Conservation (phyloP, 768 basidiomycete genomes). For the Melanogaster broomeanus region DNA sequence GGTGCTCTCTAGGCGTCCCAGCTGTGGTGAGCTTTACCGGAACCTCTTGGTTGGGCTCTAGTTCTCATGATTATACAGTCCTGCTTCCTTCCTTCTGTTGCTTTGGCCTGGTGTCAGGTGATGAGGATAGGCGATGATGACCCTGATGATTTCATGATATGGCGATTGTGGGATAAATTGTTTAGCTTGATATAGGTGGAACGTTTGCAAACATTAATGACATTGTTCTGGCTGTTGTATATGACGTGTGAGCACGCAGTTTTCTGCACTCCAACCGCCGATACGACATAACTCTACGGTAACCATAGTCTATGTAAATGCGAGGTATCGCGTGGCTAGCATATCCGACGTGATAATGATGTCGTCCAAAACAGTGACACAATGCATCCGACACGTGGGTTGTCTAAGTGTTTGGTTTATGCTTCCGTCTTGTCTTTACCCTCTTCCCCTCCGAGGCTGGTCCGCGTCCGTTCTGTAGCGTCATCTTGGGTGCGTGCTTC, state of each 20-base stretch:
- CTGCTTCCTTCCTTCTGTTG: background rate
- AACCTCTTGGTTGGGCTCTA: background rate
- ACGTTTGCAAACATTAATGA: conserved; percentile 6
- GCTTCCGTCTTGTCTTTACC: background rate
- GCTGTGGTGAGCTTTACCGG: background rate
- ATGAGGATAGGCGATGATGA: background rate
- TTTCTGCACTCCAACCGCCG: too few species aligned
- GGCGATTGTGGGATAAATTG: conserved; percentile 1
- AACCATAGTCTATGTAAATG: background rate
- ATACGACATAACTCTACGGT: too few species aligned
- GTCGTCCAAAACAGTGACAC: background rate
- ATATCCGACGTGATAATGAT: background rate
- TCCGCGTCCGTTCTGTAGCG: conserved; percentile 1
- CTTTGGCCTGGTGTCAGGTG: background rate
- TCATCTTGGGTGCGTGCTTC: background rate
- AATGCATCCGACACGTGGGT: background rate
- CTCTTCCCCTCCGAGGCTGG: background rate
- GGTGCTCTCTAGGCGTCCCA: conserved; percentile 1
- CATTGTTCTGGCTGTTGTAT: conserved; percentile 4
- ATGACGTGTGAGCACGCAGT: too few species aligned
- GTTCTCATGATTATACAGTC: background rate
- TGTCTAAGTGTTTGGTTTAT: background rate
- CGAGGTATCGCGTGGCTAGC: background rate
- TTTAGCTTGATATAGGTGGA: conserved; percentile 1
- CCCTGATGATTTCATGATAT: background rate